Evolutionary conservation across 2,329 filamentous ascomycete genomes (phyloP), one percentile per base, ranked within the genome.

Genomic region (Penicillium sp.): DNA sequence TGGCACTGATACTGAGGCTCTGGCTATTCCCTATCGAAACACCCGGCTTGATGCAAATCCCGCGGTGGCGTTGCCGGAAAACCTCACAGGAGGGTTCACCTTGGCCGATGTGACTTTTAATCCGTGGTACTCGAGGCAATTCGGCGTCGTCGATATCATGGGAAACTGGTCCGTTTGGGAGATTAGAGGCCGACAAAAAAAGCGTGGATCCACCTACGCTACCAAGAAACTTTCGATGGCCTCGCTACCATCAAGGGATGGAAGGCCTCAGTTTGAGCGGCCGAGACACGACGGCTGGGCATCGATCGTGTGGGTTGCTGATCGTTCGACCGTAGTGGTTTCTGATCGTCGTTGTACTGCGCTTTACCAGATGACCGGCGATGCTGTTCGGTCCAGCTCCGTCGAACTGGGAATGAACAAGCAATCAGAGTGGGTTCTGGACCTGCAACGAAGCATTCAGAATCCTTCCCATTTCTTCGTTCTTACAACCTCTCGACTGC

Each of bases 31-130:
- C 50, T 63, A 14, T 41, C 67, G 41, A 23, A 56, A 57, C 47
- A 77, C 76, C 13, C 64, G 65, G 29, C 62, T 82, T 3, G 70
- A 77, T 45, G 62, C 72, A 1, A 74, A 75, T 46, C 69, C 70
- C 2, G 55, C 81, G 9, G 55, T 75, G 14, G 69, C 69, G 28
- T 65, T 81, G 29, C 55, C 62, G 1, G 60, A 62, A 11, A 59
- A 64, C 1, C 58, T 71, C 22, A 78, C 74, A 2, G 76, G 74
- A 9, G 73, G 70, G 0, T 59, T 61, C 24, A 54, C 73, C 3
- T 78, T 81, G 60, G 74, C 74, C 1, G 74, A 82, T 62, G 69
- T 83, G 9, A 61, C 73, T 6, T 83, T 84, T 62, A 81, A 83
- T 56, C 79, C 79, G 3, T 78, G 75, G 69, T 77, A 78, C 58